These are phyloP conservation scores for Rutstroemia sp. DNA, from an alignment of 2,329 filamentous ascomycete genomes.

Conservation along the genomic window DNA sequence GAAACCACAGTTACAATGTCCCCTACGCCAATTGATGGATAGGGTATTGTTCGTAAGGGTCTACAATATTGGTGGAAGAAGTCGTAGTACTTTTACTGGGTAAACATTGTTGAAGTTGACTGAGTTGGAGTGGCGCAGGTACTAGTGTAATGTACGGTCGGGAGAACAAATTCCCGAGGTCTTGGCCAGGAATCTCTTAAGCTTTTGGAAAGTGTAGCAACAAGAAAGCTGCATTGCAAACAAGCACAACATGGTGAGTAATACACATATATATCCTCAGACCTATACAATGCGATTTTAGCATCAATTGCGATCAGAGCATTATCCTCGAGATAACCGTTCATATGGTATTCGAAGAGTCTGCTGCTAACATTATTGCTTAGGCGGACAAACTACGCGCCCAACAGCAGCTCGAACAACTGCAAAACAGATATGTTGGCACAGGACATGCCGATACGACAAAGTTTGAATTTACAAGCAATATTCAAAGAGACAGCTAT, in stretches of 20 bases:
- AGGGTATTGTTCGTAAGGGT: neutral
- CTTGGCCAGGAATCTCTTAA: too few relatives aligned
- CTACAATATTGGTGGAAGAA: too few relatives aligned
- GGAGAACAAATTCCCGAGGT: too few relatives aligned
- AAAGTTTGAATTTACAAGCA: constrained; percentile 94
- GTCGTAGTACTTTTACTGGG: too few relatives aligned
- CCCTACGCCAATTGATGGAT: neutral
- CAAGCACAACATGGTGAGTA: neutral
- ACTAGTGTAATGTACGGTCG: too few relatives aligned
- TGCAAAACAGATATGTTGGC: constrained; percentile 92
- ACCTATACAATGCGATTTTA: too few relatives aligned
- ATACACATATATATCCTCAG: too few relatives aligned
- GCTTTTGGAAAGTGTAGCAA: neutral
- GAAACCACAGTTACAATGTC: neutral
- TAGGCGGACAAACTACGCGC: constrained; percentile 96
- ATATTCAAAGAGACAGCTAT: constrained; percentile 90
- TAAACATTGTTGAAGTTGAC: too few relatives aligned
- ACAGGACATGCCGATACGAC: constrained; percentile 96
- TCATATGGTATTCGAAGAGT: neutral
- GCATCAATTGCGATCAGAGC: too few relatives aligned
- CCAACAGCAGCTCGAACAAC: constrained; percentile 93
- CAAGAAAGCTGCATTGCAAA: neutral
- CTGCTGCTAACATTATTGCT: neutral
- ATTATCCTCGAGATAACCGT: neutral
- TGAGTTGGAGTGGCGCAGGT: too few relatives aligned